Conservation (phyloP, 1,284 basidiomycete species). For the Meripilus lineatus region DNA sequence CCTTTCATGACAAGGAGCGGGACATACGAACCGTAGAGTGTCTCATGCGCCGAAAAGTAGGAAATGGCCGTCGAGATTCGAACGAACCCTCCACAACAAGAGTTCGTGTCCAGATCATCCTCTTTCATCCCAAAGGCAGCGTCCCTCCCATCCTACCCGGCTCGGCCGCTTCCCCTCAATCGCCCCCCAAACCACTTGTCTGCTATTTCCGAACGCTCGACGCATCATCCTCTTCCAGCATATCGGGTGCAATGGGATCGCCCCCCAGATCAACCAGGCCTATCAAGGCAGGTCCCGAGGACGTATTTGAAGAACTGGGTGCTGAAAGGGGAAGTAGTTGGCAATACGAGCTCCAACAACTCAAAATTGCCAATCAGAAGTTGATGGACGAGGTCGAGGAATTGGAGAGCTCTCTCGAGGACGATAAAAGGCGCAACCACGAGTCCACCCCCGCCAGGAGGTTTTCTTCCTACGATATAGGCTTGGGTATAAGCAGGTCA, state of each 20-base stretch:
- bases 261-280: constrained; percentile 9
- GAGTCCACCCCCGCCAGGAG: no score
- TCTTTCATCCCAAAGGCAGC: neutral
- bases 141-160: neutral
- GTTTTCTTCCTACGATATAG: no score
- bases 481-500: no score
- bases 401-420: constrained; percentile 37
- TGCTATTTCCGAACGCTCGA: constrained; percentile 17
- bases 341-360: constrained; percentile 90
- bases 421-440: constrained; percentile 9
- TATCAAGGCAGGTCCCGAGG: constrained; percentile 28
- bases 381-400: constrained; percentile 64
- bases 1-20: neutral
- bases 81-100: no score
- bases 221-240: neutral
- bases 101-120: neutral
- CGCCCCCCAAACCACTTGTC: constrained; percentile 20
- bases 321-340: constrained; percentile 67
- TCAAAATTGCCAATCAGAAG: constrained; percentile 71
- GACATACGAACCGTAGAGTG: neutral
- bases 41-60: neutral
- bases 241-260: constrained; percentile 24
- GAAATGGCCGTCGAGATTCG: no score
- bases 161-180: neutral
- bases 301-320: constrained; percentile 75